Base-by-base conservation (phyloP, 768 basidiomycete species). In the Coprinopsis sp. region DNA sequence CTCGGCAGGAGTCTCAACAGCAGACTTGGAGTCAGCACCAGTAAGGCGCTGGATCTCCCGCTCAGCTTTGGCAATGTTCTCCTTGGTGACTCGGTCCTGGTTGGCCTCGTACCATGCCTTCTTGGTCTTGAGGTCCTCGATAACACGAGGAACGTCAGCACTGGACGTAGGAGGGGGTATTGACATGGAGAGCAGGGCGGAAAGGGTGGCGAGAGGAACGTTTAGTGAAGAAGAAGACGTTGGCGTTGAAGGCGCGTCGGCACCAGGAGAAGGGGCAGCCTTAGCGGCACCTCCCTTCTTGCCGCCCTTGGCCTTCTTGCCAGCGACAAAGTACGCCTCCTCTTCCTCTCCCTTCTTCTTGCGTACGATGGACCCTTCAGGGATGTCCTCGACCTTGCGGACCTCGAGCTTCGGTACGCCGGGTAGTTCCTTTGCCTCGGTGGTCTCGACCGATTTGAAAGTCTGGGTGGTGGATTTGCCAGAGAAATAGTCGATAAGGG, bases 301-400 rank as follows among this genome's bases (percentile, higher is more conserved):
- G 66, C 81, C 87, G 44, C 73, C 76, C 61, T 82, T 81, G 40
- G 67, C 73, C 56, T 79, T 84, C 64, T 87, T 91, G 51, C 73
- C 72, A 14, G 79, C 87, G 14, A 81, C 77, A 63, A 91, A 93
- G 64, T 91, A 89, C 3, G 81, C 57, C 46, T 89, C 82, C 36
- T 93, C 86, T 22, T 87, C 87, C 36, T 87, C 87, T 25, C 81
- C 86, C 72, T 97, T 97, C 78, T 99, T 99, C 74, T 95, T 97
- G 58, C 84, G 75, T 18, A 68, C 72, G 21, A 94, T 75, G 48
- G 84, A 64, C 28, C 86, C 90, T 42, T 85, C 82, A 6, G 79
- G 75, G 13, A 69, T 71, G 16, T 28, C 73, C 27, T 93, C 91
- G 23, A 98, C 91, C 61, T 91, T 78, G 46, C 96, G 77, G 38